These are phyloP conservation scores for Limnanthes douglasii DNA, from an alignment of 345 rosid genomes.

Conservation along the genomic window DNA sequence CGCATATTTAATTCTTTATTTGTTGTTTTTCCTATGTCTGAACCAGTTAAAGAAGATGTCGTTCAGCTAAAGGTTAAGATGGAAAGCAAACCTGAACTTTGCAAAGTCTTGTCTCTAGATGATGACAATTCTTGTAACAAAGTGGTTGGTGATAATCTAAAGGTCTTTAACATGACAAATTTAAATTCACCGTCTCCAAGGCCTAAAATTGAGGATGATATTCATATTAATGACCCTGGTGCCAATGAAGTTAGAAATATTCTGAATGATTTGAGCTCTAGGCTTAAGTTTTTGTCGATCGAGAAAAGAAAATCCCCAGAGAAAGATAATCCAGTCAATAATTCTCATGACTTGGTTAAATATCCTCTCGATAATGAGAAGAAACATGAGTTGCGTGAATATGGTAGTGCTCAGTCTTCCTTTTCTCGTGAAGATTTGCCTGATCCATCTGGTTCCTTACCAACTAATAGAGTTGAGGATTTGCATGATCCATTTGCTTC, in stretches of 20 bases:
- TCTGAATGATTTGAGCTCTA: constrained; percentile 55
- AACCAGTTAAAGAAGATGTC: constrained; percentile 9
- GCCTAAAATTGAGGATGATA: constrained; percentile 11
- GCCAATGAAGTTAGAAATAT: constrained; percentile 61
- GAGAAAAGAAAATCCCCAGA: constrained; percentile 32
- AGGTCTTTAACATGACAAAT: constrained; percentile 34
- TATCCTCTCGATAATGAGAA: constrained; percentile 4
- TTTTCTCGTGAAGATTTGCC: constrained; percentile 22
- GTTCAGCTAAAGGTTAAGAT: constrained; percentile 33
- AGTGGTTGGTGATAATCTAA: constrained; percentile 16
- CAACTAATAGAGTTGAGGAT: no score
- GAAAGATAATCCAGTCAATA: constrained; percentile 11
- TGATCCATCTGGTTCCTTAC: constrained; percentile 8
- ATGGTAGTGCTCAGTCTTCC: constrained; percentile 31
- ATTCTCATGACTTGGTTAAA: constrained; percentile 2
- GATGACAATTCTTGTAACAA: constrained; percentile 7
- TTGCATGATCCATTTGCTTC: no score
- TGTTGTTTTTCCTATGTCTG: constrained; percentile 1
- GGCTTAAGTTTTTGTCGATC: constrained; percentile 65
- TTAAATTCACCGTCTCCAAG: constrained; percentile 47
- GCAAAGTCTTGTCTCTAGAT: constrained; percentile 34
- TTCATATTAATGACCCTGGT: constrained; percentile 7
- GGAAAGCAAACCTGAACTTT: constrained; percentile 42
- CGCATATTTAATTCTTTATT: no score
- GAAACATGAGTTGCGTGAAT: constrained; percentile 14